A percentile compares a stretch with the other conserved stretches of the same genome.
Evolutionary conservation across 2,329 filamentous ascomycete genomes (phyloP).

Genomic region (Aspergillus texensis): DNA sequence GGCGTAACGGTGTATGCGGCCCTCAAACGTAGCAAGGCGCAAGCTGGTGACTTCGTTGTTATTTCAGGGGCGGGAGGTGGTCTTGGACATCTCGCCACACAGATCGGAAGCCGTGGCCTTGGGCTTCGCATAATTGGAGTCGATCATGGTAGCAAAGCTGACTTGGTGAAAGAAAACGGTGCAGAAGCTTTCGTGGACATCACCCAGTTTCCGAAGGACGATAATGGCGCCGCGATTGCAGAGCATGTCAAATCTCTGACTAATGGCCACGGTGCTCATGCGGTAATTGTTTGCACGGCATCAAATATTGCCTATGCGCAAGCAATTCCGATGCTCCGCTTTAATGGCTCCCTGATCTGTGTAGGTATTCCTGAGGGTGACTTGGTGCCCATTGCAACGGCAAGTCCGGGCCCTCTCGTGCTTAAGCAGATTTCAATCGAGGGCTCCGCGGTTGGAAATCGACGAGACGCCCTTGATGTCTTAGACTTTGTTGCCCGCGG

Average conservation of each 20-base stretch:
- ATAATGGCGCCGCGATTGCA: slow-evolving; percentile 53
- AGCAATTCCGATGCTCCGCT: slow-evolving; percentile 48
- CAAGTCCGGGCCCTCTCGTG: neutral
- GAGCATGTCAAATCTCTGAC: slow-evolving; percentile 60
- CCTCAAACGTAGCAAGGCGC: slow-evolving; percentile 60
- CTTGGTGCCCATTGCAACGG: neutral
- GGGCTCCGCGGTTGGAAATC: neutral
- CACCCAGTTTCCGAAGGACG: slow-evolving; percentile 49
- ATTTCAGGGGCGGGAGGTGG: slow-evolving; percentile 63
- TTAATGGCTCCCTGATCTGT: slow-evolving; percentile 54
- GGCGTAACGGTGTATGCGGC: slow-evolving; percentile 68
- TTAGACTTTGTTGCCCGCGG: neutral
- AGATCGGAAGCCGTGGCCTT: slow-evolving; percentile 61
- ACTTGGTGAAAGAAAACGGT: slow-evolving; percentile 59
- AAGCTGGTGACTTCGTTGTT: slow-evolving; percentile 61
- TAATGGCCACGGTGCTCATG: slow-evolving; percentile 60
- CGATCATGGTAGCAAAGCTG: slow-evolving; percentile 63
- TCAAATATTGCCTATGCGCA: slow-evolving; percentile 54
- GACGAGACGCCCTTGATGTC: neutral
- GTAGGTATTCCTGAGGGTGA: slow-evolving; percentile 52
- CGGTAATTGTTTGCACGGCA: slow-evolving; percentile 60
- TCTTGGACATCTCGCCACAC: slow-evolving; percentile 62
- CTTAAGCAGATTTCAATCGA: neutral
- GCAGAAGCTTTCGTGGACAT: slow-evolving; percentile 68
- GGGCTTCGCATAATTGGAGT: slow-evolving; percentile 66